Conservation (phyloP, 2,329 filamentous ascomycete genomes). For the Colletotrichum echinochloae region DNA sequence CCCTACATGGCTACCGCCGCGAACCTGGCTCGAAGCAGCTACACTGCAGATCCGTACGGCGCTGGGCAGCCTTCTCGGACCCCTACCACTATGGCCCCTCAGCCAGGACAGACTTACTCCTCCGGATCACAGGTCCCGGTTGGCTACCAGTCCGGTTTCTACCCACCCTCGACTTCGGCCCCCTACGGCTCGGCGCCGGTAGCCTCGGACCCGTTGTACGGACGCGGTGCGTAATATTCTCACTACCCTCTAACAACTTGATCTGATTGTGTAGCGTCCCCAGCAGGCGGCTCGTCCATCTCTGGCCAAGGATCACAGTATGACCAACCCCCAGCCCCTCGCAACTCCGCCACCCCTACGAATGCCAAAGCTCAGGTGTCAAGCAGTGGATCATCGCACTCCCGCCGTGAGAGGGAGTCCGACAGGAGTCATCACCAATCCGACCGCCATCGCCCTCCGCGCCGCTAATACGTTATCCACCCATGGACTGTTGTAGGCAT, state of each 20-base stretch:
- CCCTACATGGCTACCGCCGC: slow-evolving; percentile 38
- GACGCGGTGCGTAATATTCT: slow-evolving; percentile 67
- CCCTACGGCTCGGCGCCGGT: slow-evolving; percentile 48
- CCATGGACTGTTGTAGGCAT: slow-evolving; percentile 25
- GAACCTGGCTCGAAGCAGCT: slow-evolving; percentile 31
- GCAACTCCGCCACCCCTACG: slow-evolving; percentile 53
- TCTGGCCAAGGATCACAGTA: slow-evolving; percentile 63
- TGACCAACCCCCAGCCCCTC: slow-evolving; percentile 59
- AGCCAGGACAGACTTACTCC: slow-evolving; percentile 38
- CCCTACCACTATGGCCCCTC: slow-evolving; percentile 33
- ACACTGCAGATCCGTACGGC: slow-evolving; percentile 35
- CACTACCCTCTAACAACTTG: slow-evolving; percentile 35
- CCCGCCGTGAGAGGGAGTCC: slow-evolving; percentile 57
- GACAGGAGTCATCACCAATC: slow-evolving; percentile 53
- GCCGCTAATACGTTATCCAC: slow-evolving; percentile 48
- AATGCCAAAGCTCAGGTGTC: slow-evolving; percentile 55
- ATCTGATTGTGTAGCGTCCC: slow-evolving; percentile 65
- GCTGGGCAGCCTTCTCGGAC: slow-evolving; percentile 36
- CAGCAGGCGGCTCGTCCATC: slow-evolving; percentile 55
- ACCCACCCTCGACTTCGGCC: slow-evolving; percentile 41
- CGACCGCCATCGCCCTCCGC: slow-evolving; percentile 55
- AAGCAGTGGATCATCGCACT: slow-evolving; percentile 48
- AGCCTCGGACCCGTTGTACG: slow-evolving; percentile 65
- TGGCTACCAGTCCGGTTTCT: slow-evolving; percentile 44
- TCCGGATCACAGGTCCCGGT: slow-evolving; percentile 36